Conservation (phyloP, 129 eudicot species). For the Tagetes erecta region DNA sequence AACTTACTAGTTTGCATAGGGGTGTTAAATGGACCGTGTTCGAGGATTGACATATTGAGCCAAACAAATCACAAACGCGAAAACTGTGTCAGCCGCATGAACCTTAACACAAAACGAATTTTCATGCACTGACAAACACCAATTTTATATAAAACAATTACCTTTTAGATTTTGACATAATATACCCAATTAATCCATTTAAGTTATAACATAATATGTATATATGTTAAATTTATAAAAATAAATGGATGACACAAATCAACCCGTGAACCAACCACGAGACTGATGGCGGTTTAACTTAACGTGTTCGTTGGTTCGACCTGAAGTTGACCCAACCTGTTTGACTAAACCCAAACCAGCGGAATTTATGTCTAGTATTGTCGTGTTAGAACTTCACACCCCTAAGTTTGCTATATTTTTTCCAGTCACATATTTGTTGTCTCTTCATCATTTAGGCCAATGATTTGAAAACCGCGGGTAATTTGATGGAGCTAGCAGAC, state of each 20-base stretch:
- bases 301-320: too few relatives aligned
- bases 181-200: background rate
- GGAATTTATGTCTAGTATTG: background rate
- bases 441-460: constrained; percentile 36
- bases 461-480: constrained; percentile 36
- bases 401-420: background rate
- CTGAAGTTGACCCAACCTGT: background rate
- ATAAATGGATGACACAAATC: background rate
- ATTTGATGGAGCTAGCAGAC: constrained; percentile 51
- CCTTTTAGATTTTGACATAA: background rate
- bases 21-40: background rate
- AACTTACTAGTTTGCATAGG: background rate
- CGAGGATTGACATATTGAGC: background rate
- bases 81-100: too few relatives aligned
- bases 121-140: background rate
- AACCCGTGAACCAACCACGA: too few relatives aligned
- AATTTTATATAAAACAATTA: background rate
- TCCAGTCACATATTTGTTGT: background rate
- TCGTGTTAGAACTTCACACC: background rate
- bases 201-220: background rate
- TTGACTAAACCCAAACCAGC: background rate
- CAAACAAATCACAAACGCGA: background rate
- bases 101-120: background rate
- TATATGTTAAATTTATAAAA: too few relatives aligned
- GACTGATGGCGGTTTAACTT: too few relatives aligned